These are phyloP conservation scores for Handroanthus guayacan DNA, from an alignment of 257 asterid genomes.

Conservation along the genomic window DNA sequence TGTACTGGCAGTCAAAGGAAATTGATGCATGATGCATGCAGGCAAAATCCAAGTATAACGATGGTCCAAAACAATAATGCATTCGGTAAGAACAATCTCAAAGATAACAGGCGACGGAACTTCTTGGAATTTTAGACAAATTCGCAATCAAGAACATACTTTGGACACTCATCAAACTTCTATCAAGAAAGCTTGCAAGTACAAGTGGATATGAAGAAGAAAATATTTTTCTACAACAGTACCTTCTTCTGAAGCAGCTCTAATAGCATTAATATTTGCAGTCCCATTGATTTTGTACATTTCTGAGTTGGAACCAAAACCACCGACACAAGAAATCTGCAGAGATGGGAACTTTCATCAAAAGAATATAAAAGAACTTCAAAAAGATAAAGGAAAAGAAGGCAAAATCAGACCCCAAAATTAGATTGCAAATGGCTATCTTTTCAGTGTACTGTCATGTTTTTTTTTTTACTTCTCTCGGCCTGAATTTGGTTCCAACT, in stretches of 20 bases:
- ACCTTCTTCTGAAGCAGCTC: conserved; percentile 98
- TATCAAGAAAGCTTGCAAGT: background rate
- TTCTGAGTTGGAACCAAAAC: conserved; percentile 88
- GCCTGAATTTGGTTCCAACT: background rate
- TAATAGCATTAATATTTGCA: conserved; percentile 94
- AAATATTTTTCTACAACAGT: conserved; percentile 19
- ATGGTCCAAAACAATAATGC: background rate
- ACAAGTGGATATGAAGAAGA: conserved; percentile 5
- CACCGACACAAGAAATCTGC: conserved; percentile 98
- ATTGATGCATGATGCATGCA: too few species aligned
- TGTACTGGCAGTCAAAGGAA: too few species aligned
- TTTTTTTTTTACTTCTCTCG: background rate
- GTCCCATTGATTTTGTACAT: conserved; percentile 98
- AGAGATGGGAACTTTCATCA: conserved; percentile 29
- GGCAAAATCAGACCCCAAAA: background rate
- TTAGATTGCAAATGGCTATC: background rate
- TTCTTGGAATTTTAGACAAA: background rate
- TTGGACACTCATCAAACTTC: background rate
- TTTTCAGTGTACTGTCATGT: background rate
- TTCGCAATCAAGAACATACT: background rate
- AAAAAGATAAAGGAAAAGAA: background rate
- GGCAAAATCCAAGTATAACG: too few species aligned
- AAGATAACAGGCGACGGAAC: background rate
- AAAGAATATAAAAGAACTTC: background rate
- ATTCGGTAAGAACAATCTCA: background rate